phyloP scores from a whole-genome alignment of 2,329 filamentous ascomycete species.

The Talaromyces sp. region DNA sequence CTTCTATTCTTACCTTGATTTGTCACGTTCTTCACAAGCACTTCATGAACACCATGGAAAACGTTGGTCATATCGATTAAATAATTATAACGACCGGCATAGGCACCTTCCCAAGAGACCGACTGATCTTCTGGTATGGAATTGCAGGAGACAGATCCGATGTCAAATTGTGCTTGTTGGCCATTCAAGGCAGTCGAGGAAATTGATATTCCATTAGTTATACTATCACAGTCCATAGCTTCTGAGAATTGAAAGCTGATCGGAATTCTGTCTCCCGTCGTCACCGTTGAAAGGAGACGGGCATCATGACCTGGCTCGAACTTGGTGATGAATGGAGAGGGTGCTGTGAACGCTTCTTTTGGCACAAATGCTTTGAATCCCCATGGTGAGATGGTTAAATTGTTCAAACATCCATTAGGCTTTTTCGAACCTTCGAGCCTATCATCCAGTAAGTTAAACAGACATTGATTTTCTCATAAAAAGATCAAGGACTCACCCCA shows the following conservation, averaged over 20 bases:
- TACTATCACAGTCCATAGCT: slow-evolving; percentile 50
- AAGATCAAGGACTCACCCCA: slow-evolving; percentile 21
- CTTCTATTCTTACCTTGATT: slow-evolving; percentile 30
- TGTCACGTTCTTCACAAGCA: slow-evolving; percentile 48
- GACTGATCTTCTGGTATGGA: slow-evolving; percentile 24
- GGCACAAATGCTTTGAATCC: slow-evolving; percentile 54
- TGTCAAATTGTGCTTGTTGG: slow-evolving; percentile 36
- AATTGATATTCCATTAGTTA: slow-evolving; percentile 42
- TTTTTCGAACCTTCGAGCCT: slow-evolving; percentile 35
- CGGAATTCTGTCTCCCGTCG: slow-evolving; percentile 32
- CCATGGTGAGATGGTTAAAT: slow-evolving; percentile 45
- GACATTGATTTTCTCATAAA: not conserved
- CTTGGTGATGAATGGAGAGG: slow-evolving; percentile 49
- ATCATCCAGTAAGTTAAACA: not conserved
- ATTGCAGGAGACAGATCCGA: slow-evolving; percentile 36
- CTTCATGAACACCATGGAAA: slow-evolving; percentile 50
- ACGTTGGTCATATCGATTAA: slow-evolving; percentile 46
- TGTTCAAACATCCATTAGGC: slow-evolving; percentile 47
- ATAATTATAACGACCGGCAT: slow-evolving; percentile 46
- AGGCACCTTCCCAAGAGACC: slow-evolving; percentile 37
- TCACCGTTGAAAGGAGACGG: slow-evolving; percentile 42
- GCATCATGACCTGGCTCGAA: slow-evolving; percentile 54
- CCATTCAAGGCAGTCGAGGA: slow-evolving; percentile 44
- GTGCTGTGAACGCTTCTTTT: slow-evolving; percentile 38
- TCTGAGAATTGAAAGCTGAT: slow-evolving; percentile 51